A percentile compares a stretch with the other conserved stretches of the same genome.
Conservation (phyloP, 768 basidiomycete species). For the Holtermanniella nyarrowii region DNA sequence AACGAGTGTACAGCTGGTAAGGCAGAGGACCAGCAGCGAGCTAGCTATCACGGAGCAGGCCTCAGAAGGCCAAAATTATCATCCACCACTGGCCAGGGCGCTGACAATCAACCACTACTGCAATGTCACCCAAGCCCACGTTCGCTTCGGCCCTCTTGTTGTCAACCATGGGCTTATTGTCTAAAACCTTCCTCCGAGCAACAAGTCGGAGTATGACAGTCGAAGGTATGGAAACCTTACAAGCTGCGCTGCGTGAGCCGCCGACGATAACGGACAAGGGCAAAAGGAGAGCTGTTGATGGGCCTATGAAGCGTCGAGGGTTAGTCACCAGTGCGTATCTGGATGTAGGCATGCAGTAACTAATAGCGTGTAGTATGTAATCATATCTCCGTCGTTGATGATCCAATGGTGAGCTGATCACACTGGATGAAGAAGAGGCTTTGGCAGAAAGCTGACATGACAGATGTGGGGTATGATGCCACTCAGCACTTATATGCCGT, state of each 20-base stretch:
- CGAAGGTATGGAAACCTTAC: conserved; percentile 56
- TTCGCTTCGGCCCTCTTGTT: conserved; percentile 52
- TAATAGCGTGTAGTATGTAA: conserved; percentile 58
- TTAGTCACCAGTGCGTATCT: conserved; percentile 57
- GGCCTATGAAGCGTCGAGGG: conserved; percentile 50
- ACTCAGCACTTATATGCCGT: conserved; percentile 48
- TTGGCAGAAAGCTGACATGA: conserved; percentile 46
- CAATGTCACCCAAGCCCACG: too few species aligned
- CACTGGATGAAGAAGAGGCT: too few species aligned
- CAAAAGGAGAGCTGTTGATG: conserved; percentile 19
- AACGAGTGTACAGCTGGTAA: too few species aligned
- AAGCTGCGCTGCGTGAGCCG: conserved; percentile 50
- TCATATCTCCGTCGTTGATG: conserved; percentile 69
- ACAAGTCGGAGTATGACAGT: conserved; percentile 60
- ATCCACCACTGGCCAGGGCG: too few species aligned
- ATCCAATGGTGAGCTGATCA: conserved; percentile 35
- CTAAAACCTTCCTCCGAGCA: conserved; percentile 63
- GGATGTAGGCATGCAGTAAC: neutral
- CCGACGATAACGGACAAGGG: conserved; percentile 6
- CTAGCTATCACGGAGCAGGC: too few species aligned
- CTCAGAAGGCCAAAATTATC: too few species aligned
- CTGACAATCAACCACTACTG: too few species aligned
- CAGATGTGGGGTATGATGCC: conserved; percentile 82
- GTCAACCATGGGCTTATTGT: conserved; percentile 59
- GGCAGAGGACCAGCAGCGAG: too few species aligned